phyloP scores from a whole-genome alignment of 441 rosid species.

The Euphorbia celastroides region DNA sequence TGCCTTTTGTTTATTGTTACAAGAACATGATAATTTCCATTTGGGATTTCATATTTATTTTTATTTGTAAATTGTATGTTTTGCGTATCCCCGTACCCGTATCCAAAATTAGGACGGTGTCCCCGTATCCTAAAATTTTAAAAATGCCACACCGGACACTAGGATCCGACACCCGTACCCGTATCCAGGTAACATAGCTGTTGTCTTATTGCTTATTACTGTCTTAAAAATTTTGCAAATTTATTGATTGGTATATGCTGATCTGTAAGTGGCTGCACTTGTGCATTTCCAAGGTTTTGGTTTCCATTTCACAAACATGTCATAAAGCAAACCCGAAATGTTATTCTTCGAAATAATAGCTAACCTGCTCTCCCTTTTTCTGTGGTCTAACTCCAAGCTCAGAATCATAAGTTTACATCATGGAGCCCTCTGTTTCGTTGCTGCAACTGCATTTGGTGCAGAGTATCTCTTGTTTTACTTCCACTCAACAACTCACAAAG shows the following conservation, averaged over 20 bases:
- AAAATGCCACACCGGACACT: too few species aligned
- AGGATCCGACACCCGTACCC: too few species aligned
- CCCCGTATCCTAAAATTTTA: too few species aligned
- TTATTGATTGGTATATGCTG: not conserved
- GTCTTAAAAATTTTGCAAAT: not conserved
- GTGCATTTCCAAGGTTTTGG: not conserved
- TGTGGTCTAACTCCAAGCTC: slow-evolving; percentile 13
- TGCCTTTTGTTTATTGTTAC: too few species aligned
- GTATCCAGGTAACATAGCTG: too few species aligned
- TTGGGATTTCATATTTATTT: too few species aligned
- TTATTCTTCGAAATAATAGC: not conserved
- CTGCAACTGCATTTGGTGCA: slow-evolving; percentile 75
- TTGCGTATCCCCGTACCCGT: too few species aligned
- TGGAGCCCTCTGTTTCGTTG: slow-evolving; percentile 68
- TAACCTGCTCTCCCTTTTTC: not conserved
- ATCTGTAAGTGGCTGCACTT: not conserved
- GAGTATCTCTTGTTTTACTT: slow-evolving; percentile 85
- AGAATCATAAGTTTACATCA: slow-evolving; percentile 78
- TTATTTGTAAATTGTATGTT: too few species aligned
- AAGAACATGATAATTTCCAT: too few species aligned
- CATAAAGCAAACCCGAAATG: not conserved
- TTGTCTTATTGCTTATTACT: too few species aligned
- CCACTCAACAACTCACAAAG: slow-evolving; percentile 92
- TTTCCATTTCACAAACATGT: not conserved
- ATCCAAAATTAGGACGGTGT: too few species aligned